A percentile compares a stretch with the other conserved stretches of the same genome.
Evolutionary conservation across 1,284 basidiomycete species (phyloP).

Genomic region (Malassezia japonica): DNA sequence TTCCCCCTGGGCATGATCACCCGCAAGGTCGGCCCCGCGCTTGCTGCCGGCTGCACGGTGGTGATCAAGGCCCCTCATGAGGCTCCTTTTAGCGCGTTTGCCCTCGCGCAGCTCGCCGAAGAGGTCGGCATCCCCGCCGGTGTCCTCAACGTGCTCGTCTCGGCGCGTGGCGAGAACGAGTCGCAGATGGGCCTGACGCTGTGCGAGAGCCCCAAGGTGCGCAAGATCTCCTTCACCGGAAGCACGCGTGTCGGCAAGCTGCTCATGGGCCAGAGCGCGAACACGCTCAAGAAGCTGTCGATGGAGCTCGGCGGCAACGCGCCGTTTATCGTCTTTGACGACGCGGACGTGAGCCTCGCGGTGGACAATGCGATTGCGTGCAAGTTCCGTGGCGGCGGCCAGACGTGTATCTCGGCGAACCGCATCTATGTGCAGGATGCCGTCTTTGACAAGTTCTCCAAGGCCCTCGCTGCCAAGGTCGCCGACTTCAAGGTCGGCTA

Average conservation of each 20-base stretch:
- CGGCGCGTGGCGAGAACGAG: conserved; percentile 63
- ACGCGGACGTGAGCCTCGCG: conserved; percentile 85
- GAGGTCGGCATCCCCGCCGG: conserved; percentile 87
- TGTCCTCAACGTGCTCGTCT: conserved; percentile 87
- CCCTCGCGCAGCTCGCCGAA: conserved; percentile 69
- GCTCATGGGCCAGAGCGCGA: conserved; percentile 69
- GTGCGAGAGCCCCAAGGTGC: conserved; percentile 56
- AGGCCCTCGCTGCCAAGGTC: conserved; percentile 70
- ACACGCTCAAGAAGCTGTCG: conserved; percentile 76
- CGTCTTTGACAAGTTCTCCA: conserved; percentile 71
- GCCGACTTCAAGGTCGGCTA: conserved; percentile 82
- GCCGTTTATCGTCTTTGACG: conserved; percentile 92
- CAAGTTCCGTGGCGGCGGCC: conserved; percentile 87
- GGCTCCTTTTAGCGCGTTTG: conserved; percentile 86
- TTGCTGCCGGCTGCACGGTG: conserved; percentile 84
- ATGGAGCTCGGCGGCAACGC: conserved; percentile 62
- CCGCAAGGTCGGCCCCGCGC: conserved; percentile 74
- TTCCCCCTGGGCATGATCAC: conserved; percentile 56
- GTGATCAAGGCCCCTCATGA: conserved; percentile 94
- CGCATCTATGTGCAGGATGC: conserved; percentile 56
- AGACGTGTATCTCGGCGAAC: conserved; percentile 65
- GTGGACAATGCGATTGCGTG: conserved; percentile 74
- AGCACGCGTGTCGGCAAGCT: conserved; percentile 84
- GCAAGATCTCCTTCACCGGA: conserved; percentile 86
- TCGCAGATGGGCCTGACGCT: conserved; percentile 63